phyloP scores from a whole-genome alignment of 2,329 filamentous ascomycete genomes.

The Aspergillus sp. region DNA sequence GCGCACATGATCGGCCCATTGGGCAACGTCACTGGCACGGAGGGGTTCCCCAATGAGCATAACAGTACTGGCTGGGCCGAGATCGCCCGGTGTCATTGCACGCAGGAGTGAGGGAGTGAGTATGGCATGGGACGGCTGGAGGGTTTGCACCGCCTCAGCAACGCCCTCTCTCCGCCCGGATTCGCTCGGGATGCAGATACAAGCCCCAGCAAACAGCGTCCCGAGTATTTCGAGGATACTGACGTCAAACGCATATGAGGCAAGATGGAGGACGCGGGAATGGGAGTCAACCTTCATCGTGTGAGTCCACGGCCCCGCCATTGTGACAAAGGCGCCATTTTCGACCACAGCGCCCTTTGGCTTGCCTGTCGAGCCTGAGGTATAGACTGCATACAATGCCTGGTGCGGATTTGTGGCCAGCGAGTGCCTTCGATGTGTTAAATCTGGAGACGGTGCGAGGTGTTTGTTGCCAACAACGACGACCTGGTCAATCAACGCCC shows the following conservation, averaged over 20 bases:
- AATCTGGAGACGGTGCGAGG: too few relatives aligned
- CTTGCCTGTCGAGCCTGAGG: conserved; percentile 9
- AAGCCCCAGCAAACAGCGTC: conserved; percentile 24
- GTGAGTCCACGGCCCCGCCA: conserved; percentile 40
- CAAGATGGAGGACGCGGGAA: conserved; percentile 46
- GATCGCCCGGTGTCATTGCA: neutral
- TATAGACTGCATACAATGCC: conserved; percentile 1
- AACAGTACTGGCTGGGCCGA: neutral
- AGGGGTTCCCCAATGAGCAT: conserved; percentile 13
- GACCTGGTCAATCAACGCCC: too few relatives aligned
- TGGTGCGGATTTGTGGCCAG: too few relatives aligned
- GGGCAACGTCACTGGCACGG: neutral
- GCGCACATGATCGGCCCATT: neutral
- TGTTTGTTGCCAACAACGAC: too few relatives aligned
- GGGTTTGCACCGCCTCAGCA: conserved; percentile 40
- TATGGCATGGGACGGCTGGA: conserved; percentile 2
- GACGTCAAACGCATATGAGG: conserved; percentile 43
- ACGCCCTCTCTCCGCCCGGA: conserved; percentile 48
- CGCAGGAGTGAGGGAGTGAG: conserved; percentile 16
- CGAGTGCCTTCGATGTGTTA: too few relatives aligned
- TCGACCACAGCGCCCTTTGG: conserved; percentile 9
- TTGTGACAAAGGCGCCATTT: conserved; percentile 48
- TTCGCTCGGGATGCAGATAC: conserved; percentile 53
- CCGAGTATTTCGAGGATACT: conserved; percentile 32
- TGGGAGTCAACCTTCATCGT: conserved; percentile 42